phyloP scores from a whole-genome alignment of 2,329 filamentous ascomycete species.

The Sordariomycetes sp. region DNA sequence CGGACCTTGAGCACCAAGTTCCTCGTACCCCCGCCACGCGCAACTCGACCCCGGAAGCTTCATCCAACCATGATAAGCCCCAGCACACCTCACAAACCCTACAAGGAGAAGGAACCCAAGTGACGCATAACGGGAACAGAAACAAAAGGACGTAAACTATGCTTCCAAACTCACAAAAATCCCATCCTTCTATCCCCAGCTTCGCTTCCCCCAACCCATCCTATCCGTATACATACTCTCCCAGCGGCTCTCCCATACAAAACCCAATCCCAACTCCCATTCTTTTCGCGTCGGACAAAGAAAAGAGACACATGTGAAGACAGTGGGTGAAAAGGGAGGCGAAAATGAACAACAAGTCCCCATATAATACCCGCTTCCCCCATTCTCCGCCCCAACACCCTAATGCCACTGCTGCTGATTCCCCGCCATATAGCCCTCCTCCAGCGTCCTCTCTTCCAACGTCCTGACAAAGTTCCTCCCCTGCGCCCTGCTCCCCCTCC shows the following conservation, averaged over 20 bases:
- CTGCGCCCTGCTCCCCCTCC: constrained; percentile 65
- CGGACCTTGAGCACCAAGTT: too few species aligned
- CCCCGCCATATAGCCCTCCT: constrained; percentile 74
- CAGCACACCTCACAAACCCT: too few species aligned
- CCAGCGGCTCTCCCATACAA: background rate
- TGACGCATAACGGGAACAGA: background rate
- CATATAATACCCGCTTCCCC: background rate
- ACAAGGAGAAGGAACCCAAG: constrained; percentile 8
- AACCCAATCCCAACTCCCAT: background rate
- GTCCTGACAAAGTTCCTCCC: constrained; percentile 87
- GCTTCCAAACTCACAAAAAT: background rate
- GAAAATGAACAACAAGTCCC: background rate
- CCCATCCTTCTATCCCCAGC: background rate
- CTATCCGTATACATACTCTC: background rate
- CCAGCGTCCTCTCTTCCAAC: constrained; percentile 85
- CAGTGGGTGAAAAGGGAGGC: background rate
- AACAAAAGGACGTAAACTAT: constrained; percentile 1
- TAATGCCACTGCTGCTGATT: constrained; percentile 61
- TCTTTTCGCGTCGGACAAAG: background rate
- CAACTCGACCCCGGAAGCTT: too few species aligned
- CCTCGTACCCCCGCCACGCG: too few species aligned
- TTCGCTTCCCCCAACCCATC: background rate
- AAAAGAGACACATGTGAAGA: background rate
- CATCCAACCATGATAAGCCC: too few species aligned
- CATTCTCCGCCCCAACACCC: constrained; percentile 8